Evolutionary conservation across 2,329 filamentous ascomycete species (phyloP), one percentile per base, ranked within the genome.

Genomic region (Exophiala alcalophila): DNA sequence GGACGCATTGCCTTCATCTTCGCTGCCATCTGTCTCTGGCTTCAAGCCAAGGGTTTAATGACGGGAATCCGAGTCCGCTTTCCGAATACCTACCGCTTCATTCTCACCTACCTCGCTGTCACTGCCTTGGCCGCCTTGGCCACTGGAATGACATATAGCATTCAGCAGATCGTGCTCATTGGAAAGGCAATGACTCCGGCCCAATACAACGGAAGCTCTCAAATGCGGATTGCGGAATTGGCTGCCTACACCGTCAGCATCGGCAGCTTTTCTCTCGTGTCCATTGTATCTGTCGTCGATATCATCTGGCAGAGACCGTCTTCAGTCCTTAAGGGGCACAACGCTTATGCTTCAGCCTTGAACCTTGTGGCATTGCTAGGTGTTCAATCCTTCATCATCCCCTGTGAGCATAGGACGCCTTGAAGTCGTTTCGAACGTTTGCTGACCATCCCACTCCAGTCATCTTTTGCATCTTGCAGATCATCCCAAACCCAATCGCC

Each of bases 401-500:
- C 49, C n/a, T 48, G 49, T 52, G 31, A 52, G 49, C 28, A 14
- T 5, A 10, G 35, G 11, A 11, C 15, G n/a, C 8, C 21, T n/a
- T n/a, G n/a, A n/a, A n/a, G 14, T n/a, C 9, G 4, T 23, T 32
- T 15, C 14, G 10, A 19, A 8, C 9, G 9, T 9, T 18, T 33
- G 15, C 16, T 44, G 29, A 43, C 25, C 8, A 34, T 23, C 5
- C 16, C 15, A 25, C 18, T 18, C 10, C 23, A 52, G 49, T 52
- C 41, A 44, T 52, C 24, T 52, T 52, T 34, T 52, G 45, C 45
- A 40, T 52, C 28, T 24, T 52, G 18, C 40, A 45, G 30, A 18
- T 48, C 18, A 3, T 49, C 19, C 39, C 35, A 19, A 31, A 28
- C 10, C 28, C 34, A 19, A 40, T 20, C 18, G 28, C 19, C 7